Evolutionary conservation across 1,139 yeast genomes (phyloP), one percentile per base, ranked within the genome.

Genomic region (Protomyces gravidus): DNA sequence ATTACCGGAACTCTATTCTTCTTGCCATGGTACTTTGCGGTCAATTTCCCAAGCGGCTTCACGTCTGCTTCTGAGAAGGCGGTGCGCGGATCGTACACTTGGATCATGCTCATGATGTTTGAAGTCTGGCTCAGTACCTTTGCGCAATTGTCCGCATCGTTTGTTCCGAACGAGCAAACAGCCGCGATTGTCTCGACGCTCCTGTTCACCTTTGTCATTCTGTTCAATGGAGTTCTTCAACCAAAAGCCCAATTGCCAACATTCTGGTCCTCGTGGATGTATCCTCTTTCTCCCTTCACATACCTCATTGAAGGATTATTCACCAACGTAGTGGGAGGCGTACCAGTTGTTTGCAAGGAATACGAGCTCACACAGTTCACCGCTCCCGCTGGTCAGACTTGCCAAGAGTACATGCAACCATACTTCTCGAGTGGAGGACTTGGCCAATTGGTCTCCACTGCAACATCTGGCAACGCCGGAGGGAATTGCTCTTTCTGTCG

Each of bases 251-350:
- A 79, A 61, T 78, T 83, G 79, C 86, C 86, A n/a, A 82, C 83
- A 1, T 85, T 86, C 73, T 85, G 77, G 78, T n/a, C n/a, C n/a
- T 75, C 67, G 62, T 88, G 86, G 75, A 83, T 85, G 87, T 81
- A 83, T 73, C 80, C 83, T 68, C 79, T 79, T 1, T 81, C 86
- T 5, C 92, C 92, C 25, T 80, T 81, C 71, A 83, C 89, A 0
- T 86, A 85, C 67, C 75, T 82, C 65, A 78, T 85, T 58, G 83
- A 82, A 59, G 84, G 83, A 45, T 72, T 84, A 67, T 75, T 84
- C 50, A 71, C 80, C 23, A 63, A 76, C 9, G 72, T 84, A 61
- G 71, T 84, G 32, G 86, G 84, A 62, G 76, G 79, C 17, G 78
- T 84, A 57, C 71, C 75, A 7, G 84, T 86, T 13, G 67, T 66